phyloP scores from a whole-genome alignment of 1,139 yeast genomes.

The Saccharomycopsis hybrid region DNA sequence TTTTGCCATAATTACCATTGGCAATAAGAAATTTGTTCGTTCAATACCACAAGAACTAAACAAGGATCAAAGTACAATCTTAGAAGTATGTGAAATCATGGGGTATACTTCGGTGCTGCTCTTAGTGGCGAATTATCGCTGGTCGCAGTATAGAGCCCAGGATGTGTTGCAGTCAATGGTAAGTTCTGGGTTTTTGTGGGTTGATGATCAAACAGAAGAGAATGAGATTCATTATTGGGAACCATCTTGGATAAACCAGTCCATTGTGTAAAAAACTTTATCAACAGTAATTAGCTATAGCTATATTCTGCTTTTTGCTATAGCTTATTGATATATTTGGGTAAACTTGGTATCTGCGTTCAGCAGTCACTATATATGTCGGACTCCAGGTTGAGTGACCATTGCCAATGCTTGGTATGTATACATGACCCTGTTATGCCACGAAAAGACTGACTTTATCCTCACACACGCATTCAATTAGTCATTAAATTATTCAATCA shows the following conservation, averaged over 20 bases:
- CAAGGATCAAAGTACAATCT: conserved; percentile 53
- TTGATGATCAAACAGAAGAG: conserved; percentile 47
- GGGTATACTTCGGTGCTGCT: conserved; percentile 59
- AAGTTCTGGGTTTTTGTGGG: conserved; percentile 75
- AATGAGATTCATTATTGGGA: conserved; percentile 58
- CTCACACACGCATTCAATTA: no score
- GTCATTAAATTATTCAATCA: no score
- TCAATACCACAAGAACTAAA: conserved; percentile 48
- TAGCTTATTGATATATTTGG: no score
- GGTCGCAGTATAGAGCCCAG: conserved; percentile 61
- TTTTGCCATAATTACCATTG: conserved; percentile 36
- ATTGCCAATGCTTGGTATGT: no score
- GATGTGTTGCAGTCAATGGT: conserved; percentile 74
- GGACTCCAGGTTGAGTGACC: no score
- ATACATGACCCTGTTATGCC: no score
- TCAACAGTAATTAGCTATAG: no score
- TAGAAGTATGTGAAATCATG: conserved; percentile 70
- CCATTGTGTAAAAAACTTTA: no score
- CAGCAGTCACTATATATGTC: no score
- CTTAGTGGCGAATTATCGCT: conserved; percentile 61
- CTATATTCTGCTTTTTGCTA: no score
- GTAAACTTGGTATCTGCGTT: no score
- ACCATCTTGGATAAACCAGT: conserved; percentile 39
- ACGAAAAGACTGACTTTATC: no score
- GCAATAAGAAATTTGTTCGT: conserved; percentile 35